Percentiles rank a stretch among this genome's conserved stretches.
These are phyloP conservation scores for Millerozyma miso DNA, from an alignment of 805 yeast genomes.

Conservation along the genomic window DNA sequence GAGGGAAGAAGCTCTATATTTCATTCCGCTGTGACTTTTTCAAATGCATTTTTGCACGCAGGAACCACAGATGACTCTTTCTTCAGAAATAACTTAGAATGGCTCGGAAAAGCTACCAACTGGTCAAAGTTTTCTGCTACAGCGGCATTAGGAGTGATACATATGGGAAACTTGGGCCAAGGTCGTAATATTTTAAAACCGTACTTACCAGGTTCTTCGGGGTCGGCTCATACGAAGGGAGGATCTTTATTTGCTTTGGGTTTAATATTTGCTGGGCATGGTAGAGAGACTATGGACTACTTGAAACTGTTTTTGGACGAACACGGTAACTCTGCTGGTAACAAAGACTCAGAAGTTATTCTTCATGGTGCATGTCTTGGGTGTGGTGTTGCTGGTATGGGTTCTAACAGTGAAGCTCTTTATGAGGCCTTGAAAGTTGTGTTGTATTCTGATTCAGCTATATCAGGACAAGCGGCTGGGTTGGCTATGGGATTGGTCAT, in stretches of 20 bases:
- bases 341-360: conserved; percentile 71
- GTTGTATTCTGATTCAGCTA: conserved; percentile 83
- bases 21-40: conserved; percentile 93
- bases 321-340: conserved; percentile 59
- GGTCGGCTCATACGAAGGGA: conserved; percentile 88
- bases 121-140: conserved; percentile 99
- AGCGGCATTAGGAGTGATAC: conserved; percentile 96
- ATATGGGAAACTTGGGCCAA: conserved; percentile 88
- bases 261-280: conserved; percentile 93
- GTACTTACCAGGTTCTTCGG: conserved; percentile 77
- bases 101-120: conserved; percentile 96
- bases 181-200: conserved; percentile 86
- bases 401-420: conserved; percentile 65
- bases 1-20: conserved; percentile 92
- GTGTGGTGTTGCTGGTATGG: conserved; percentile 96
- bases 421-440: conserved; percentile 82
- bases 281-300: conserved; percentile 78
- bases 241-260: conserved; percentile 94
- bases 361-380: conserved; percentile 96
- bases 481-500: conserved; percentile 92
- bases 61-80: conserved; percentile 96
- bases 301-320: conserved; percentile 69
- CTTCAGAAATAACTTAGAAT: conserved; percentile 84
- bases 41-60: conserved; percentile 91
- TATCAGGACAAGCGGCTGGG: conserved; percentile 95